Conservation (phyloP, 2,329 filamentous ascomycete species). For the Chaetomium olivaceum region DNA sequence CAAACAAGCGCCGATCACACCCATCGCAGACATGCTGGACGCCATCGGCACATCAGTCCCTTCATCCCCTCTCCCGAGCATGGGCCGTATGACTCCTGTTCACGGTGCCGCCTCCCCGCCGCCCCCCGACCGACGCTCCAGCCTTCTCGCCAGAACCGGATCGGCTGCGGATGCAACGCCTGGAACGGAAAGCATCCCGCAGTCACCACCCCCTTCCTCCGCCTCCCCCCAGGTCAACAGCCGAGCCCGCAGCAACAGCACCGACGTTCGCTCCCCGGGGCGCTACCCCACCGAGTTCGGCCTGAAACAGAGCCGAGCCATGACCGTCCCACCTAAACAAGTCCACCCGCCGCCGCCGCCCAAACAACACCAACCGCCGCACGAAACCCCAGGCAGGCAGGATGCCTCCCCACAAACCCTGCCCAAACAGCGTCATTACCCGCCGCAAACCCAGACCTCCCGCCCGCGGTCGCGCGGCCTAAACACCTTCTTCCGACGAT, state of each 20-base stretch:
- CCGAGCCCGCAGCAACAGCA: slow-evolving; percentile 33
- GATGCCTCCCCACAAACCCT: slow-evolving; percentile 21
- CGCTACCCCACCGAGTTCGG: slow-evolving; percentile 20
- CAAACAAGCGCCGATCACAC: slow-evolving; percentile 26
- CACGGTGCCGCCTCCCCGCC: slow-evolving; percentile 40
- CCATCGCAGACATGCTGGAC: slow-evolving; percentile 42
- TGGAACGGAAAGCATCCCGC: slow-evolving; percentile 28
- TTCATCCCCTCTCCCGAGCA: slow-evolving; percentile 42
- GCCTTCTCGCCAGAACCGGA: slow-evolving; percentile 51
- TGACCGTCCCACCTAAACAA: slow-evolving; percentile 32
- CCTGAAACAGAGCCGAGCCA: slow-evolving; percentile 28
- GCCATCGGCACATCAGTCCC: slow-evolving; percentile 51
- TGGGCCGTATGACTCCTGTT: slow-evolving; percentile 37
- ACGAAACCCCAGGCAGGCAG: slow-evolving; percentile 14
- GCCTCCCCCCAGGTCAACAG: slow-evolving; percentile 33
- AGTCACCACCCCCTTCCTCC: slow-evolving; percentile 28
- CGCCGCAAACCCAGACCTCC: slow-evolving; percentile 50
- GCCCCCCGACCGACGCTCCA: slow-evolving; percentile 55
- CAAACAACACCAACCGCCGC: slow-evolving; percentile 15
- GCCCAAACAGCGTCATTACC: slow-evolving; percentile 49
- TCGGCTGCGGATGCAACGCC: slow-evolving; percentile 31
- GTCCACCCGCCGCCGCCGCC: slow-evolving; percentile 30
- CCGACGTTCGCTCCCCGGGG: slow-evolving; percentile 25
- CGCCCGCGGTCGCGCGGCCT: slow-evolving; percentile 48
- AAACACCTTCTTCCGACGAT: slow-evolving; percentile 54